Evolutionary conservation across 2,329 filamentous ascomycete genomes (phyloP).

Genomic region (Aspergillus neoniger): DNA sequence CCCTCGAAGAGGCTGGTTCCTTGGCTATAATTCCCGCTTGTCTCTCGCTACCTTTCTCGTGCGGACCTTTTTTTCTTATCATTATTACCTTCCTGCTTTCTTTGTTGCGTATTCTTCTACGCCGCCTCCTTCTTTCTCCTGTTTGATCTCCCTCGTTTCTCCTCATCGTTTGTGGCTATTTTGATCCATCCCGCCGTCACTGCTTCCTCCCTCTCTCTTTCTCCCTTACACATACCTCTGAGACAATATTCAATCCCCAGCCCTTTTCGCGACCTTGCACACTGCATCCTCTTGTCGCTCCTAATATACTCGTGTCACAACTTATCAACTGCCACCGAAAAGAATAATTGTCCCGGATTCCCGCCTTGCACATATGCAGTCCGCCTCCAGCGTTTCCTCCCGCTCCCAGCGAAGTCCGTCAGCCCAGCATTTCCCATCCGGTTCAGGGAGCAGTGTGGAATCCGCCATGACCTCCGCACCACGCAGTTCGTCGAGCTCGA

Average conservation of each 20-base stretch:
- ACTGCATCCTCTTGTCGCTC: constrained; percentile 16
- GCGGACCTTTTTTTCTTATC: not conserved
- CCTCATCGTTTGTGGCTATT: not conserved
- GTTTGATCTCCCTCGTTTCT: constrained; percentile 5
- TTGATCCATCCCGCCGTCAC: constrained; percentile 1
- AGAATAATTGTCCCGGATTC: constrained; percentile 6
- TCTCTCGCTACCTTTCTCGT: not conserved
- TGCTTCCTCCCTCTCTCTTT: constrained; percentile 1
- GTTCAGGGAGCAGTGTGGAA: constrained; percentile 52
- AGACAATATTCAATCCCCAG: constrained; percentile 17
- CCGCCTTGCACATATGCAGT: constrained; percentile 24
- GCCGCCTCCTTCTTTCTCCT: constrained; percentile 1
- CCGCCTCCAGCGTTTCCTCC: constrained; percentile 22
- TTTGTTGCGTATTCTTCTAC: not conserved
- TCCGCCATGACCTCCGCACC: constrained; percentile 57
- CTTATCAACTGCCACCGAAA: not conserved
- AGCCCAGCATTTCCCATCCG: constrained; percentile 29
- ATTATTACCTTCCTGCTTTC: constrained; percentile 1
- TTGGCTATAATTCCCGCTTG: not conserved
- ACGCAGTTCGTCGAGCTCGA: constrained; percentile 67
- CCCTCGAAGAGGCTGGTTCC: constrained; percentile 8
- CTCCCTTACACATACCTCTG: constrained; percentile 17
- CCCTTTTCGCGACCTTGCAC: constrained; percentile 11
- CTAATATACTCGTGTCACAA: constrained; percentile 1
- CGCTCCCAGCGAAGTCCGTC: constrained; percentile 54